Conservation (phyloP, 192 early-diverging fungal species). For the Backusella tarrabulga region DNA sequence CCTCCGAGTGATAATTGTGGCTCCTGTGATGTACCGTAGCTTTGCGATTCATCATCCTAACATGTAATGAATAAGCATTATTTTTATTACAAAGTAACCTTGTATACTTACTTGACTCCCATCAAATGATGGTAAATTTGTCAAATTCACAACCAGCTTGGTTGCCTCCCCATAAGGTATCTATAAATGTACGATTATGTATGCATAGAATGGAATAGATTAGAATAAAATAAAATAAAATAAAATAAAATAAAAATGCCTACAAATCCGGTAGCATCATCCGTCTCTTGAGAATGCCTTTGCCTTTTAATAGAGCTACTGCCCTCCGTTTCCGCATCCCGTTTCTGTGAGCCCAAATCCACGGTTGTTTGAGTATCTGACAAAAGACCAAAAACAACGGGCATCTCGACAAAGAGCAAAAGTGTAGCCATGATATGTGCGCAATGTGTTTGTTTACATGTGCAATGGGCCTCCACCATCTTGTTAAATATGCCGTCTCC, state of each 20-base stretch:
- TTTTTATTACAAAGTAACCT: background rate
- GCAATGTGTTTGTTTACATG: background rate
- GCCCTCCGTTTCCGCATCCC: background rate
- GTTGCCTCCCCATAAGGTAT: background rate
- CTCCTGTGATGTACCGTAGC: background rate
- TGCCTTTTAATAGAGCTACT: background rate
- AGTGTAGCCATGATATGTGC: background rate
- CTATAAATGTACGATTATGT: background rate
- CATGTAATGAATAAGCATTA: background rate
- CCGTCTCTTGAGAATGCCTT: background rate
- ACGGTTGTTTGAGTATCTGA: background rate
- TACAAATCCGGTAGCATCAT: background rate
- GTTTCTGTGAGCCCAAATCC: background rate
- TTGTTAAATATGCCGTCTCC: background rate
- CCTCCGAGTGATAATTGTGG: background rate
- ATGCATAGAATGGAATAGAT: no score
- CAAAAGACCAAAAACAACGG: background rate
- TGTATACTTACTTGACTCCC: background rate
- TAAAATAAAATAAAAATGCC: background rate
- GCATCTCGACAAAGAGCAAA: background rate
- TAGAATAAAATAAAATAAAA: no score
- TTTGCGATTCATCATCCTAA: background rate
- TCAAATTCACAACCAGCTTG: background rate
- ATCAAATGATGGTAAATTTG: background rate
- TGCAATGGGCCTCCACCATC: background rate